Evolutionary conservation across 1,139 yeast species (phyloP), one percentile per base, ranked within the genome.

Genomic region (Saccharomyces pastorianus): DNA sequence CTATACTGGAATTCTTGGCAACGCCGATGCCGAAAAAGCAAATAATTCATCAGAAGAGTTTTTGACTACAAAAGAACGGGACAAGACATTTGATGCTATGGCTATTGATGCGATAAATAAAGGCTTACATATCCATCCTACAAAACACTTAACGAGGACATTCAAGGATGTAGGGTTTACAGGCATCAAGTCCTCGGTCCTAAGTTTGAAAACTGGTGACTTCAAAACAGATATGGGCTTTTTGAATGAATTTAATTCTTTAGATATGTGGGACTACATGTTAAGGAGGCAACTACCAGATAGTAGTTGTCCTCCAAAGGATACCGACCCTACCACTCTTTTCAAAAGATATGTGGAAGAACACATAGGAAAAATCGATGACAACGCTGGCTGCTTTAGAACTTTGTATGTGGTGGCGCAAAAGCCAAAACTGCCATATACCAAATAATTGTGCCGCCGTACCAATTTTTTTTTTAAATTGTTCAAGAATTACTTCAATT

Each of bases 141-240:
- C 68, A 29, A 59, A 61, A 34, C 64, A 64, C 51, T 50, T 68
- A 7, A 58, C 61, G 8, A 60, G 58, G 26, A 57, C 59, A 5
- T 59, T 66, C 31, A 62, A 62, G 47, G 64, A 65, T 32, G 63
- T 58, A 5, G 71, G 71, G 1, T 66, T 67, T 51, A 57, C 58
- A 4, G 61, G 64, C 51, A 59, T 68, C 9, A 65, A 66, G 42
- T 61, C 65, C 29, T 55, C 70, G 1, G 58, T 63, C 9, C 29
- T 68, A 20, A 62, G 62, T 50, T 53, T 66, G 25, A 64, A 63
- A 47, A 54, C 63, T 6, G 71, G 71, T 31, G 70, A 67, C 53
- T 51, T 65, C 6, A 53, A 58, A 13, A 60, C 60, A 14, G 62
- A 65, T 7, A 65, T 68, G 65, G 71, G 70, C 2, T 62, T 61